Evolutionary conservation across 2,329 filamentous ascomycete genomes (phyloP), one percentile per base, ranked within the genome.

Genomic region (Coniochaeta ligniaria): DNA sequence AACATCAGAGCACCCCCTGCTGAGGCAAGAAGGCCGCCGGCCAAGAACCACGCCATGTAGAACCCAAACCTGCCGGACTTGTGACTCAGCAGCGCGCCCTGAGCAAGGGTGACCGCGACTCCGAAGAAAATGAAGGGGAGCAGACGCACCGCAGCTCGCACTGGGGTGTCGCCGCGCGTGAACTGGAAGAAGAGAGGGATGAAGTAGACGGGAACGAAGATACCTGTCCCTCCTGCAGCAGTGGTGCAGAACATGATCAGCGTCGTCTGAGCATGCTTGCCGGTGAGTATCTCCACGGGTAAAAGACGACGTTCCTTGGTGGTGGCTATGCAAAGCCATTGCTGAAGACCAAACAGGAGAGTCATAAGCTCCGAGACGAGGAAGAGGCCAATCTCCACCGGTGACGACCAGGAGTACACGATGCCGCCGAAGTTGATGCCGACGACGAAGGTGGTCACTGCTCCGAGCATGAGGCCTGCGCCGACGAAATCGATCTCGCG

Each of bases 341-440:
- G 83, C 58, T 82, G 79, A 0, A 80, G 1, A 2, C 62, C 63
- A 11, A 36, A 36, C 6, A 36, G 35, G 12, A 36, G 6, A 3
- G 62, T 84, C 83, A 7, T 70, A 63, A 35, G 79, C 3, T 31
- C 47, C 7, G 47, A 26, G 11, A 31, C 28, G 38, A 80, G 73
- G 57, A 80, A 80, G 2, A 80, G 72, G 0, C 70, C 75, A 57
- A 85, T 80, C 36, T 76, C 75, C 0, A 69, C 68, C 0, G 73
- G 74, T 2, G 68, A 71, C 52, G 70, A 66, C 82, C 83, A 87
- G 0, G 73, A 64, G 59, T 77, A 85, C 6, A 76, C 38, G 0
- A 71, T 68, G 1, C 83, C 83, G 11, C 79, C 82, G 50, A 84
- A 81, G 59, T 74, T 74, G 61, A 84, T 75, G 2, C 74, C 80